Evolutionary conservation across 1,139 yeast genomes (phyloP), one percentile per base, ranked within the genome.

Genomic region (Pichia sp.): DNA sequence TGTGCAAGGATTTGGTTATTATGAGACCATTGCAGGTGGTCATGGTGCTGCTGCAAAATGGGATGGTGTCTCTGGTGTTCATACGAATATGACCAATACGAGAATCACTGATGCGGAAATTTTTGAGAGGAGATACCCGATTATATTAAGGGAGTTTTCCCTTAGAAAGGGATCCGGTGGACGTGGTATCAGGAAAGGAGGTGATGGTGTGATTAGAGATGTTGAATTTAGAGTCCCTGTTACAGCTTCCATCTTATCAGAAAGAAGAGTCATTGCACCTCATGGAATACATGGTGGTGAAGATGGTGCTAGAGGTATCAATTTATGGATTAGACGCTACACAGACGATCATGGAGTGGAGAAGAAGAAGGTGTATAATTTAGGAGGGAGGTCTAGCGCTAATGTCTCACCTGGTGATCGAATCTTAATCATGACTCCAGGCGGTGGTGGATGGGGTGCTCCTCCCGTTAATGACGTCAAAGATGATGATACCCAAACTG

Each of bases 361-460:
- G 18, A 42, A 42, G n/a, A 48, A 50, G 28, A 46, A 44, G 21
- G 28, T 44, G 6, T 40, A 45, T 21, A 52, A 39, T 29, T 43
- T 55, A 15, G 57, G 55, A 4, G 58, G 58, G n/a, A 51, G 55
- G 35, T 36, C 55, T n/a, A 50, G 53, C 27, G 59, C 61, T 15
- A 44, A 49, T 23, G 51, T 55, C 41, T 44, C 51, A 45, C 55
- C 52, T 34, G 74, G 74, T 19, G 76, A 70, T 44, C 55, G 68
- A 25, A 46, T 70, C 26, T 55, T 64, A 27, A 62, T 69, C 14
- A 40, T 55, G 44, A 68, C 74, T 1, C 74, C 75, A 2, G 75
- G 75, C 34, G 75, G 74, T 29, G 75, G 75, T 32, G 76, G 74
- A 1, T 69, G 61, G 49, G 75, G 74, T 30, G 18, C 3, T n/a